Base-by-base conservation (phyloP, 2,329 filamentous ascomycete species). In the Fusarium palustre region DNA sequence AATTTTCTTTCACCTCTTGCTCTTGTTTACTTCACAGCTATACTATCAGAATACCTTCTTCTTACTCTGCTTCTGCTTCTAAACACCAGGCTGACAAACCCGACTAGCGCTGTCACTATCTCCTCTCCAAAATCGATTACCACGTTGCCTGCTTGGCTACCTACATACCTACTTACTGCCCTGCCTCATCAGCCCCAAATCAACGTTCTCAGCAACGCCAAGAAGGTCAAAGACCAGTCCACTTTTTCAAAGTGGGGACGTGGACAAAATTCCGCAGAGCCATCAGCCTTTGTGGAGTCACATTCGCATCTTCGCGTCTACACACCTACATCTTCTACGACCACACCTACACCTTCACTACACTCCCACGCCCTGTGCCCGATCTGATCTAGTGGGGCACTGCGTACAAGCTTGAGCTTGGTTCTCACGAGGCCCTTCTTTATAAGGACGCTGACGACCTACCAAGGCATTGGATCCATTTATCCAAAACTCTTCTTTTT, bases 341-440 rank as follows among this genome's bases (percentile, higher is more conserved):
- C 25, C 46, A 50, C 58, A 30, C 59, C 46, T 12, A 8, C n/a
- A 39, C n/a, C n/a, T 39, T 20, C 42, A 25, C 15, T 25, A 1
- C 10, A 25, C 41, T 25, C 22, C 41, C 12, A 46, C 69, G 63
- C 64, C 68, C 64, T 69, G 71, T 33, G 68, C 59, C 63, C 68
- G 73, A 71, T 73, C 73, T 74, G 70, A 75, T 75, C 71, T 73
- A 61, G 73, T 75, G 73, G 71, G 70, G 68, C 70, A 61, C 68
- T 55, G 62, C 64, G 69, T 73, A 71, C 69, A 72, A 68, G 59
- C 46, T 55, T 49, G 56, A 69, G 63, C 70, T 72, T 68, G 71
- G 63, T 64, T 71, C 69, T 71, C 59, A 63, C 65, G 28, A 69
- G 57, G 50, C 55, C 46, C 45, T 64, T 61, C 38, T 58, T 71